Conservation (phyloP, 1,284 basidiomycete genomes). For the Leccinum subfulvum region DNA sequence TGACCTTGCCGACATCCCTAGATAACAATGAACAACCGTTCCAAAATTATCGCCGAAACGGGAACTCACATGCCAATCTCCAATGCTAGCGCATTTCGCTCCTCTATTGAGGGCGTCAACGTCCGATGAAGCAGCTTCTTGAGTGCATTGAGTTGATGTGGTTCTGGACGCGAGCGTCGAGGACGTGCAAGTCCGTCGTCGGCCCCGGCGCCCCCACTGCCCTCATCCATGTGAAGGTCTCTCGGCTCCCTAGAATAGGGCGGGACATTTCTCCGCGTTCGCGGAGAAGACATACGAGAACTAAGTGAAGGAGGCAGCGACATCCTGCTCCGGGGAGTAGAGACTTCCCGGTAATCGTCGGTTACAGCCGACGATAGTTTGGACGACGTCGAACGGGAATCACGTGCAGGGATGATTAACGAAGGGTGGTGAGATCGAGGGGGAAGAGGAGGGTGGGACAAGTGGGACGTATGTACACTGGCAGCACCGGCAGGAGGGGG, state of each 20-base stretch:
- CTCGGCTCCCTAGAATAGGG: slow-evolving; percentile 41
- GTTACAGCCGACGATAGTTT: slow-evolving; percentile 32
- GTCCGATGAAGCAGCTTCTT: slow-evolving; percentile 67
- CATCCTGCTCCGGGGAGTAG: slow-evolving; percentile 27
- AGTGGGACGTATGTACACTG: slow-evolving; percentile 11
- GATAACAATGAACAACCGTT: slow-evolving; percentile 17
- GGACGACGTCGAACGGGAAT: slow-evolving; percentile 17
- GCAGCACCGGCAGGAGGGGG: slow-evolving; percentile 14
- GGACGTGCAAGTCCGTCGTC: slow-evolving; percentile 43
- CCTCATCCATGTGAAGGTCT: slow-evolving; percentile 31
- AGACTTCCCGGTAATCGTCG: slow-evolving; percentile 31
- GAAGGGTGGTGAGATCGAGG: slow-evolving; percentile 44
- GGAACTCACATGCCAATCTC: slow-evolving; percentile 68
- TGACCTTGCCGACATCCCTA: slow-evolving; percentile 78
- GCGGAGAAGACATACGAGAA: slow-evolving; percentile 34
- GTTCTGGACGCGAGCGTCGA: slow-evolving; percentile 72
- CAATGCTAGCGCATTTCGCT: slow-evolving; percentile 65
- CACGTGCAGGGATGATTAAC: slow-evolving; percentile 25
- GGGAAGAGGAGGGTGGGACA: slow-evolving; percentile 36
- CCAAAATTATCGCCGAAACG: background rate
- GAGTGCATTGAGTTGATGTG: slow-evolving; percentile 69
- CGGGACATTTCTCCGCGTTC: slow-evolving; percentile 42
- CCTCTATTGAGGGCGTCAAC: slow-evolving; percentile 74
- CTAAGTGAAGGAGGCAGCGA: slow-evolving; percentile 32
- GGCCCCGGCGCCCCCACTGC: slow-evolving; percentile 21